Evolutionary conservation across 139 green algal species (phyloP), one percentile per base, ranked within the genome.

Genomic region (Closterium sp.): DNA sequence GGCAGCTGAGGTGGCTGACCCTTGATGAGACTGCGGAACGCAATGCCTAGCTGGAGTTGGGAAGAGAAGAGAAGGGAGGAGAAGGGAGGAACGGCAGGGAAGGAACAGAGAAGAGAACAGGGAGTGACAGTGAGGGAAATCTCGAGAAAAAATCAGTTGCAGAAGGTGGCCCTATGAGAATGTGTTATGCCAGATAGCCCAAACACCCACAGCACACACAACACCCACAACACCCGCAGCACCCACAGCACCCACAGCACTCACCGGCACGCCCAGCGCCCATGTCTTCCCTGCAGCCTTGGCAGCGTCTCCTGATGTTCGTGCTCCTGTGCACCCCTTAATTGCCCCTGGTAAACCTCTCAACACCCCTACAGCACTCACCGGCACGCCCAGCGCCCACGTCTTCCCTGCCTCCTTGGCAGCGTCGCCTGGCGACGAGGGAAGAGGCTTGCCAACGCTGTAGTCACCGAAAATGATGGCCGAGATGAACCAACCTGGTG

Each of bases 11-110:
- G 38, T 0, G 38, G 22, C 86, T 89, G 21, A 13, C 38, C 38
- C 38, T 50, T 50, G 38, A 50, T 50, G 9, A 96, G 27, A 9
- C 93, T 62, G 4, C 94, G 86, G 22, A 96, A 38, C 10, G 79
- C 94, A 11, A 96, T 22, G n/a, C 94, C 94, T 70, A 94, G 45
- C 89, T 92, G 92, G 34, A 94, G 38, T 50, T 50, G 38, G 24
- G 73, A 34, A 17, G 31, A 7, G 38, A 79, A 38, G 21, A 28
- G 28, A 89, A 9, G 29, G 30, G 34, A 6, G 34, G 89, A 9
- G 27, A 70, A n/a, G 27, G 3, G 32, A 3, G 32, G 32, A 3
- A 3, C 2, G 32, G 32, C n/a, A 38, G 32, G 32, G 32, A 38
- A 38, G 32, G 32, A 38, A 3, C 1, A 50, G 38, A 9, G 38